Conservation (phyloP, 805 yeast genomes). For the Schizosaccharomyces octosporus region DNA sequence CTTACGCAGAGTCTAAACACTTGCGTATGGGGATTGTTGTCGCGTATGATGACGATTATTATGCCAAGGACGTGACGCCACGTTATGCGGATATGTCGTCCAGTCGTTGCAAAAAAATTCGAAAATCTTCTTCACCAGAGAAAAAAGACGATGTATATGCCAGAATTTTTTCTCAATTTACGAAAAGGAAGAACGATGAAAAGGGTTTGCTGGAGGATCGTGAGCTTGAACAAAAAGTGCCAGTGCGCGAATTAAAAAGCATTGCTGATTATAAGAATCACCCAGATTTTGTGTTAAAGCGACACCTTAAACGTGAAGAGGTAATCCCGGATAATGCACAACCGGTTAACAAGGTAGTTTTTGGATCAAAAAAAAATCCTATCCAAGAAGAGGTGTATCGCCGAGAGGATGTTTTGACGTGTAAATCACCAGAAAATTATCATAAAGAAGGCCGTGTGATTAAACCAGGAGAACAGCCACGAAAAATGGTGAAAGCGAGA, state of each 20-base stretch:
- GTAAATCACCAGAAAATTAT: slow-evolving; percentile 69
- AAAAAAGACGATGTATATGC: neutral
- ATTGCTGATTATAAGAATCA: slow-evolving; percentile 66
- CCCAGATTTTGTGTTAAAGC: slow-evolving; percentile 61
- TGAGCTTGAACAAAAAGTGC: slow-evolving; percentile 36
- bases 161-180: neutral
- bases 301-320: slow-evolving; percentile 50
- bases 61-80: slow-evolving; percentile 61
- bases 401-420: slow-evolving; percentile 33
- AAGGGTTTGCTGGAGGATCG: slow-evolving; percentile 30
- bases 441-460: slow-evolving; percentile 53
- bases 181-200: neutral
- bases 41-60: slow-evolving; percentile 43
- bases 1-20: neutral
- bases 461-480: slow-evolving; percentile 43
- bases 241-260: slow-evolving; percentile 65
- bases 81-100: slow-evolving; percentile 33
- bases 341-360: slow-evolving; percentile 17
- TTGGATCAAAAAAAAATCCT: slow-evolving; percentile 20
- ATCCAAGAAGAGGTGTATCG: slow-evolving; percentile 27
- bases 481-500: slow-evolving; percentile 21
- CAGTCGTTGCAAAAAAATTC: neutral
- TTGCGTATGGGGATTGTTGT: slow-evolving; percentile 43
- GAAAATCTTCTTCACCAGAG: neutral
- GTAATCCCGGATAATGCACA: slow-evolving; percentile 35